Evolutionary conservation across 2,329 filamentous ascomycete species (phyloP), one percentile per base, ranked within the genome.

Genomic region (Aspergillus sclerotialis): DNA sequence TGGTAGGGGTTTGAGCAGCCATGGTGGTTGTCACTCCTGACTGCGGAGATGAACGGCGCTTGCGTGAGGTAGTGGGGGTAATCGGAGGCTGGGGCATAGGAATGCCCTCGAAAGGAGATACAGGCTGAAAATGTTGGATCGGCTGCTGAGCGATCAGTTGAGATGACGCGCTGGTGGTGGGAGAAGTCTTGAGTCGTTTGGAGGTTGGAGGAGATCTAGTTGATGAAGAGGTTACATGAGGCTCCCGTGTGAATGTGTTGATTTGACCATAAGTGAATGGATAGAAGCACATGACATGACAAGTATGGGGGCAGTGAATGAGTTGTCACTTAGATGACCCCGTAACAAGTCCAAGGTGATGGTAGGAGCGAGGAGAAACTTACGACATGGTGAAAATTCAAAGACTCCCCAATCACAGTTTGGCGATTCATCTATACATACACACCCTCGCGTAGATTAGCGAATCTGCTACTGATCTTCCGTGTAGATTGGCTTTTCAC

Each of bases 41-140:
- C 36, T 58, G 56, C 23, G 57, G 62, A 16, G 63, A 66, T 38
- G 62, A 53, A 39, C 61, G 61, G 38, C 65, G 61, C 56, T 69
- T 69, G 38, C 64, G 63, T 24, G 65, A 59, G 42, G 64, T 67
- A 33, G 51, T 45, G 37, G 50, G 47, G 21, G 55, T 46, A 33
- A 53, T 47, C 25, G 55, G 56, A 35, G 56, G 43, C 28, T 50
- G 52, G 35, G 58, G 59, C 52, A 68, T 67, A 25, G 59, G 55
- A 38, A 64, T 58, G 38, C 55, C 57, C 41, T 64, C 60, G 36
- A 60, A 63, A 13, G 50, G 41, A 41, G 52, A 46, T 32, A 61
- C 49, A 42, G 53, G 47, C 28, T 56, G 55, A 32, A 57, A 61
- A 16, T 58, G 51, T 35, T 59, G 51, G 16, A 56, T 43, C 42